A percentile compares a stretch with the other conserved stretches of the same genome.
Evolutionary conservation across 1,284 basidiomycete species (phyloP).

Genomic region (Sporisorium graminicola): DNA sequence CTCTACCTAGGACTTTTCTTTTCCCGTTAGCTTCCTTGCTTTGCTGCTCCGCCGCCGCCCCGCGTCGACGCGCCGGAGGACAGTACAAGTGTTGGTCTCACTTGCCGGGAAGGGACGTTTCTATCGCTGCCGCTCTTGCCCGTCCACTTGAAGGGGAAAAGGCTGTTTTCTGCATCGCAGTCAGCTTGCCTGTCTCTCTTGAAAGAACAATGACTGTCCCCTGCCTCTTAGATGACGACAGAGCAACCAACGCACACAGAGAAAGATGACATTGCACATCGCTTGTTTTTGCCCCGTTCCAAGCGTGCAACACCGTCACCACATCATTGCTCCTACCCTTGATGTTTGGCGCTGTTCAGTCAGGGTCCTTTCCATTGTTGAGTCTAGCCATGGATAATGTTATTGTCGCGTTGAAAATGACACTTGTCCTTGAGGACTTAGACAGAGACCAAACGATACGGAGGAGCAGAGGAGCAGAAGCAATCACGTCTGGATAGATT

Average conservation of each 20-base stretch:
- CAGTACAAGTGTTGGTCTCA: neutral
- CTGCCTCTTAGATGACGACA: neutral
- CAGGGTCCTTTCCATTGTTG: neutral
- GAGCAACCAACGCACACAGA: neutral
- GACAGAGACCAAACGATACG: neutral
- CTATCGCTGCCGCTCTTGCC: neutral
- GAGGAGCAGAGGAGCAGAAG: neutral
- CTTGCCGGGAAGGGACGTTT: conserved; percentile 1
- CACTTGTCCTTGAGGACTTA: neutral
- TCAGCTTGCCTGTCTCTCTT: neutral
- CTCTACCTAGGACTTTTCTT: neutral
- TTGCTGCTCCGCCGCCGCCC: neutral
- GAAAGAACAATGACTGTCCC: neutral
- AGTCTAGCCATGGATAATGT: neutral
- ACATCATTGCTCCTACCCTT: no score
- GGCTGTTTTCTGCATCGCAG: no score
- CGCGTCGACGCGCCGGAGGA: neutral
- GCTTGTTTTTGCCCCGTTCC: neutral
- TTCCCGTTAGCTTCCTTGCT: neutral
- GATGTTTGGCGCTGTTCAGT: neutral
- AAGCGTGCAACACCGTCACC: neutral
- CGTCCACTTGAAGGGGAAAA: neutral
- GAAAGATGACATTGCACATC: no score
- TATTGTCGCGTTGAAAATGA: no score
- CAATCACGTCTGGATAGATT: neutral